A percentile compares a stretch with the other conserved stretches of the same genome.
phyloP scores from a whole-genome alignment of 441 rosid genomes.

The Populus hybrid region DNA sequence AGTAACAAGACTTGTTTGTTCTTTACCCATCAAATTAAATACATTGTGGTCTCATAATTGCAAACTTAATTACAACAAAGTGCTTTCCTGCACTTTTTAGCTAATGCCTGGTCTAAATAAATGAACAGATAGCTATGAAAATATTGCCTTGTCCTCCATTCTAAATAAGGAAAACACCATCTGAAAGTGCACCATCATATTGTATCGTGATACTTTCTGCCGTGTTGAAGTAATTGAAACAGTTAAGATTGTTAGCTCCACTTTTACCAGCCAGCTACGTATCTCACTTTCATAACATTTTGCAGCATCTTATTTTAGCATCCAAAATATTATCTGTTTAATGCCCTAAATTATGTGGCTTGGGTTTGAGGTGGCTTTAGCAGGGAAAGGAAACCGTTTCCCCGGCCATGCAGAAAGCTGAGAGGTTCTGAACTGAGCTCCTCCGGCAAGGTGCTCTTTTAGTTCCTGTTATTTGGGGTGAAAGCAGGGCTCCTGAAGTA shows the following conservation, averaged over 20 bases:
- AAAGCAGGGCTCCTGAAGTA: constrained; percentile 46
- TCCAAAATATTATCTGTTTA: constrained; percentile 1
- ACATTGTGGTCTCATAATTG: constrained; percentile 9
- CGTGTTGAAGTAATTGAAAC: neutral
- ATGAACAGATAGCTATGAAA: neutral
- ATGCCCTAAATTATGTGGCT: constrained; percentile 9
- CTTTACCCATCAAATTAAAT: neutral
- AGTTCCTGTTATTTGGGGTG: constrained; percentile 84
- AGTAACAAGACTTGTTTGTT: constrained; percentile 30
- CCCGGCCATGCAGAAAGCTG: constrained; percentile 68
- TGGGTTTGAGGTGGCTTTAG: constrained; percentile 70
- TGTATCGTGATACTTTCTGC: neutral
- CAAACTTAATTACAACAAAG: neutral
- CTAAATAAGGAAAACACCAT: constrained; percentile 5
- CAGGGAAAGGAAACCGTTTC: constrained; percentile 80
- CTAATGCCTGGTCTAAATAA: neutral
- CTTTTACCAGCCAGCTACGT: constrained; percentile 12
- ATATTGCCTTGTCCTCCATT: constrained; percentile 2
- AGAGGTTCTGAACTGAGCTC: constrained; percentile 85
- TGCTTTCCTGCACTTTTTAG: constrained; percentile 4
- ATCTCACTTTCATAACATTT: constrained; percentile 9
- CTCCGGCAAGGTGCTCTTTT: constrained; percentile 80
- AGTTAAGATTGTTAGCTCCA: neutral
- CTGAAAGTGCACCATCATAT: neutral
- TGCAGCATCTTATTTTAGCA: constrained; percentile 1